Percentiles rank a stretch among this genome's conserved stretches.
Conservation (phyloP, 352 stramenopile species). For the Globisporangium lucens region DNA sequence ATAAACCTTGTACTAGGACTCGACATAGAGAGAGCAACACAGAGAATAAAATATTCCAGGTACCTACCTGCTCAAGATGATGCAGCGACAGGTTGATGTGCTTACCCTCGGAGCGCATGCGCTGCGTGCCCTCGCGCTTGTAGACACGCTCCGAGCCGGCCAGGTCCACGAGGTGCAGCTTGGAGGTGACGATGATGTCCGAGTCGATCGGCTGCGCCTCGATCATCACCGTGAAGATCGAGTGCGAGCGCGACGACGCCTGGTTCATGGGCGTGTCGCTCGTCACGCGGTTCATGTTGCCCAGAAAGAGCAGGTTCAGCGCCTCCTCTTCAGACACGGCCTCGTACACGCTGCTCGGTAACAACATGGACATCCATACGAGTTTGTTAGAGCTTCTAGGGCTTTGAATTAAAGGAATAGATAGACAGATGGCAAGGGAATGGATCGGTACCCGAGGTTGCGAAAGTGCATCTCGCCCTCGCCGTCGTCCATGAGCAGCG, state of each 20-base stretch:
- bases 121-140: conserved; percentile 89
- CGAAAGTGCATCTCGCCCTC: conserved; percentile 80
- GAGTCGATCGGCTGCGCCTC: conserved; percentile 75
- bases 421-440: background rate
- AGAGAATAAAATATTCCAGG: too few relatives aligned
- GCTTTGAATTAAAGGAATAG: background rate
- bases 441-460: conserved; percentile 47
- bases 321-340: conserved; percentile 91
- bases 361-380: too few relatives aligned
- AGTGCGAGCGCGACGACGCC: conserved; percentile 93
- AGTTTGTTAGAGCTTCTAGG: background rate
- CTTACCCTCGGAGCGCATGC: conserved; percentile 91
- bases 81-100: conserved; percentile 96
- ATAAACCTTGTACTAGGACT: background rate
- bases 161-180: conserved; percentile 94
- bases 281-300: conserved; percentile 95
- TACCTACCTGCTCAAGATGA: conserved; percentile 87
- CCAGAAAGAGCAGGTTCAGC: conserved; percentile 94
- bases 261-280: conserved; percentile 97
- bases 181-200: conserved; percentile 80
- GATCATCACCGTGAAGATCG: conserved; percentile 95
- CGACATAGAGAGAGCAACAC: too few relatives aligned
- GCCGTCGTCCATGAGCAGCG: conserved; percentile 74
- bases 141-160: conserved; percentile 96
- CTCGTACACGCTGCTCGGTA: conserved; percentile 55